phyloP scores from a whole-genome alignment of 768 basidiomycete species.

The Psilocybe cyanescens region DNA sequence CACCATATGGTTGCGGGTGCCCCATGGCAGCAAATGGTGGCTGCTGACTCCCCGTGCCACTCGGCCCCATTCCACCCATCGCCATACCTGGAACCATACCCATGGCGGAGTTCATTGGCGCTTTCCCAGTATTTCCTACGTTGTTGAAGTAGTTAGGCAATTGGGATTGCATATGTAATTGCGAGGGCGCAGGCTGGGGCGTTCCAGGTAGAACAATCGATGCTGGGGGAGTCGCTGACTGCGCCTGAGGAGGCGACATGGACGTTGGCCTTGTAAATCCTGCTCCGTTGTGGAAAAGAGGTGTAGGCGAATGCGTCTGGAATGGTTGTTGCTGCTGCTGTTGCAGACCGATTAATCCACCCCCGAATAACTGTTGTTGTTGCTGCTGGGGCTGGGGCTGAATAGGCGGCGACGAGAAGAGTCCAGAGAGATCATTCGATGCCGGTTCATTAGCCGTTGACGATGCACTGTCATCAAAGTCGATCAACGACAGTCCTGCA shows the following conservation, averaged over 20 bases:
- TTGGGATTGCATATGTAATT: background rate
- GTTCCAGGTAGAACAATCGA: constrained; percentile 44
- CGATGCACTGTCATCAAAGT: constrained; percentile 63
- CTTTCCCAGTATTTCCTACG: constrained; percentile 11
- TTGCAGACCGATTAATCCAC: constrained; percentile 9
- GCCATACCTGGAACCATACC: constrained; percentile 13
- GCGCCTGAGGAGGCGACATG: constrained; percentile 19
- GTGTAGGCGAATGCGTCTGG: constrained; percentile 9
- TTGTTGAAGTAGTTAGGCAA: constrained; percentile 36
- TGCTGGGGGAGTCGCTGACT: constrained; percentile 39
- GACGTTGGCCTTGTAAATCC: constrained; percentile 7
- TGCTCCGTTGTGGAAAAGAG: constrained; percentile 7
- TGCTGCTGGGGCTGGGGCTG: constrained; percentile 15
- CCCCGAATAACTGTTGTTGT: constrained; percentile 14
- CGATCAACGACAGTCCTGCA: constrained; percentile 62
- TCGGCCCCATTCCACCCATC: background rate
- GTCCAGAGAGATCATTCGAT: constrained; percentile 59
- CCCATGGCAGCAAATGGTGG: constrained; percentile 5
- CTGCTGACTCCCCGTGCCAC: constrained; percentile 8
- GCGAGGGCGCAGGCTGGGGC: constrained; percentile 16
- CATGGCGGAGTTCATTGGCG: constrained; percentile 16
- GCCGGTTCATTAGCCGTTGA: constrained; percentile 28
- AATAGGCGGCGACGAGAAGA: constrained; percentile 50
- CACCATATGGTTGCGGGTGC: constrained; percentile 15
- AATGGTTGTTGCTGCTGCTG: constrained; percentile 6